Conservation (phyloP, 2,329 filamentous ascomycete species). For the Penicillium occitanis region DNA sequence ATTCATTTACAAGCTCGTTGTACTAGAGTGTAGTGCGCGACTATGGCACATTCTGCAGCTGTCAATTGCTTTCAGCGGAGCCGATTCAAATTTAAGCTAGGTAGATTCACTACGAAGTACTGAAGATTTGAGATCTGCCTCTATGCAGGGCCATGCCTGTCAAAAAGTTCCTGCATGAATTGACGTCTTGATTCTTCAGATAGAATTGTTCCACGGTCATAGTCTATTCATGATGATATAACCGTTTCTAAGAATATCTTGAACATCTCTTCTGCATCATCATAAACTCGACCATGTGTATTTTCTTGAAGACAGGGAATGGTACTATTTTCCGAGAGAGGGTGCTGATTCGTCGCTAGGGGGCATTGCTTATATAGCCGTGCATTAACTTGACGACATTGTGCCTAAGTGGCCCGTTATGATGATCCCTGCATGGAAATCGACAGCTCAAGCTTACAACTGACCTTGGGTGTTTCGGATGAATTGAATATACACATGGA, state of each 20-base stretch:
- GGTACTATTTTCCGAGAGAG: not conserved
- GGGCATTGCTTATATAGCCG: not conserved
- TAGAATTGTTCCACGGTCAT: not conserved
- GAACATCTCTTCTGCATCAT: not conserved
- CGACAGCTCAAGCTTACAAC: not conserved
- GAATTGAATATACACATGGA: not conserved
- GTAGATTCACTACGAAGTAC: not conserved
- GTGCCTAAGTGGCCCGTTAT: not conserved
- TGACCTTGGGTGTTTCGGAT: not conserved
- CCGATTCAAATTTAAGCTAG: not conserved
- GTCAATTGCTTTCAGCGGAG: not conserved
- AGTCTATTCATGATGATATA: not conserved
- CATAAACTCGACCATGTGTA: not conserved
- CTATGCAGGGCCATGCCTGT: not conserved
- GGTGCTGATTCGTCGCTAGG: not conserved
- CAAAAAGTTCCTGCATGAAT: constrained; percentile 1
- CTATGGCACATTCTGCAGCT: not conserved
- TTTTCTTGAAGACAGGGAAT: not conserved
- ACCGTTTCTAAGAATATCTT: not conserved
- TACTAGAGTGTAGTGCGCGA: not conserved
- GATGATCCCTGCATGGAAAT: not conserved
- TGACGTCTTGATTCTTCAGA: not conserved
- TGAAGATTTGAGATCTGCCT: not conserved
- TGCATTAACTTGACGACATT: not conserved
- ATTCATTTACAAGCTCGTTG: not conserved